A percentile compares a stretch with the other conserved stretches of the same genome.
These are phyloP conservation scores for Corymbia citriodora DNA, from an alignment of 441 rosid genomes.

Conservation along the genomic window DNA sequence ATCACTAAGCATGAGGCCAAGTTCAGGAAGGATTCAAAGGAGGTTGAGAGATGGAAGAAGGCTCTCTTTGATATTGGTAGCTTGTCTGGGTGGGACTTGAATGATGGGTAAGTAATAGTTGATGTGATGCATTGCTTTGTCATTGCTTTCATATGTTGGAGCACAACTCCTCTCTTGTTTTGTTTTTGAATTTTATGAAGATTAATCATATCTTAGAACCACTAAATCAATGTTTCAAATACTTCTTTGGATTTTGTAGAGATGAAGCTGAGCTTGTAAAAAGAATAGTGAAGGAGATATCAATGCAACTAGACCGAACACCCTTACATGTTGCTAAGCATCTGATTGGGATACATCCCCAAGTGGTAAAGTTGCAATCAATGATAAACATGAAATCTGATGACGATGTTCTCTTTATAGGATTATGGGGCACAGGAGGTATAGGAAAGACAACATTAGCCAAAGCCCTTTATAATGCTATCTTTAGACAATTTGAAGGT, in stretches of 20 bases:
- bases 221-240: background rate
- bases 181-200: background rate
- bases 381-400: background rate
- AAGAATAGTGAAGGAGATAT: background rate
- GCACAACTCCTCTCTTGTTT: background rate
- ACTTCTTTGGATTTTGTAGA: background rate
- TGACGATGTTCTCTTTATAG: background rate
- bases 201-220: background rate
- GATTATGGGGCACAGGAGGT: background rate
- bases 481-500: background rate
- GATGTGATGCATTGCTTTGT: background rate
- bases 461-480: background rate
- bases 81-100: background rate
- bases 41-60: background rate
- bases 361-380: background rate
- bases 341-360: background rate
- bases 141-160: background rate
- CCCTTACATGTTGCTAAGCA: background rate
- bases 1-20: background rate
- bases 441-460: background rate
- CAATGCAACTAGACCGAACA: background rate
- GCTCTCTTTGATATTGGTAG: fast-evolving
- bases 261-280: background rate
- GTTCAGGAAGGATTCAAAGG: background rate
- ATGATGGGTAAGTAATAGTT: background rate